Evolutionary conservation across 768 basidiomycete genomes (phyloP).

Genomic region (Dictyophora rubrovolvata): DNA sequence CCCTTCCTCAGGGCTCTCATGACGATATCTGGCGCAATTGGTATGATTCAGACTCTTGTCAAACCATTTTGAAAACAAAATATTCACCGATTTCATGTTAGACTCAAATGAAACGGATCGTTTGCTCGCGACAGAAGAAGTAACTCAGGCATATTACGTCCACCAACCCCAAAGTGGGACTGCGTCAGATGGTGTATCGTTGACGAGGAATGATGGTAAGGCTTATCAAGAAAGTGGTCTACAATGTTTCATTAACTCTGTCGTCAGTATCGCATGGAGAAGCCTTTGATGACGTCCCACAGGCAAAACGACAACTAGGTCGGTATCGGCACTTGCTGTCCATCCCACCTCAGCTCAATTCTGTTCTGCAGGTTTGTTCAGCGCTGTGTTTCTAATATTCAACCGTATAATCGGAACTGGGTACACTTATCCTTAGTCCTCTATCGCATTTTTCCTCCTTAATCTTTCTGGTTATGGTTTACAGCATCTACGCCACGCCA

Average conservation of each 20-base stretch:
- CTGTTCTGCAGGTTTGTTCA: neutral
- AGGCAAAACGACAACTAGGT: neutral
- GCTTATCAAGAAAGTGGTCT: neutral
- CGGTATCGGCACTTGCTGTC: too few relatives aligned
- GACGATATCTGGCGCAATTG: too few relatives aligned
- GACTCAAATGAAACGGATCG: too few relatives aligned
- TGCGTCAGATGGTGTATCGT: neutral
- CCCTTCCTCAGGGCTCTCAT: too few relatives aligned
- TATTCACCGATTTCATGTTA: too few relatives aligned
- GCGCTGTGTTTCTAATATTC: neutral
- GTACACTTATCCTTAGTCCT: neutral
- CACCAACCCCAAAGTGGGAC: neutral
- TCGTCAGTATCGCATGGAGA: neutral
- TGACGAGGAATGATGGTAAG: neutral
- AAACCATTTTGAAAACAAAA: too few relatives aligned
- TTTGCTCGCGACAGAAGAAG: too few relatives aligned
- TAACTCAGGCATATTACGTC: too few relatives aligned
- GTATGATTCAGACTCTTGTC: too few relatives aligned
- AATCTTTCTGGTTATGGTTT: neutral
- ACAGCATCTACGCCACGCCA: conserved; percentile 7
- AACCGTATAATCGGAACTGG: conserved; percentile 4
- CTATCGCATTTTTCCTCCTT: neutral
- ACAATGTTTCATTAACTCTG: neutral
- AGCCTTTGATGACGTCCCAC: neutral
- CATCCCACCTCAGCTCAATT: neutral